Evolutionary conservation across 441 rosid species (phyloP), one percentile per base, ranked within the genome.

Genomic region (Flueggea neowawraea): DNA sequence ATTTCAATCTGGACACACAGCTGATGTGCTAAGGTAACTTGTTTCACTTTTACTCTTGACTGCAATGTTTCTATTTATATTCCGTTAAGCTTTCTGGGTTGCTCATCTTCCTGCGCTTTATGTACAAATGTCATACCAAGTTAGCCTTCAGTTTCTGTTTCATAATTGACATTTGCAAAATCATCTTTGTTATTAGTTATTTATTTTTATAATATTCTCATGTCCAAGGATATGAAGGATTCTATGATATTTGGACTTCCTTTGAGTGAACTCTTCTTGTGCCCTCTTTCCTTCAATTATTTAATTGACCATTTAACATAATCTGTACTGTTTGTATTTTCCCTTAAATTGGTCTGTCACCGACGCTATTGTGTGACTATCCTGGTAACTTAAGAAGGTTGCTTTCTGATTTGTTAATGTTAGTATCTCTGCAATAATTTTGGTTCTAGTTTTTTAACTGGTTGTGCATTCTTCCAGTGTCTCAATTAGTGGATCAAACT

Each of bases 1-100:
- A 69, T 90, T 90, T 80, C 98, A 90, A 76, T 88, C 93, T 55
- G 98, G 99, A 62, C 99, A 95, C 79, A 90, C 93, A 43, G 88
- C 87, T 69, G 98, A 92, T 71, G 98, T 95, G 16, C 76, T 82
- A 57, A 88, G 99, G 99, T 95, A 82, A 65, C 31, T 7, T 49
- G 4, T 47, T 14, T 47, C 12, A 11, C 50, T 47, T 11, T 4
- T 9, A 47, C 14, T 36, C 9, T 36, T 36, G 41, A 36, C 0
- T 36, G 41, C 9, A 36, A 5, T 36, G 41, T 5, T 36, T 36
- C 7, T 36, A 47, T 47, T 1, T 47, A 14, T 47, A 10, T 14
- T 47, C 50, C 50, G 9, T 11, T 47, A 47, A 2, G 50, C n/a
- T 47, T 11, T 4, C 50, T 3, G 50, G 1, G n/a, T 9, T 47